Conservation (phyloP, 768 basidiomycete species). For the Paxillus rubicundulus region DNA sequence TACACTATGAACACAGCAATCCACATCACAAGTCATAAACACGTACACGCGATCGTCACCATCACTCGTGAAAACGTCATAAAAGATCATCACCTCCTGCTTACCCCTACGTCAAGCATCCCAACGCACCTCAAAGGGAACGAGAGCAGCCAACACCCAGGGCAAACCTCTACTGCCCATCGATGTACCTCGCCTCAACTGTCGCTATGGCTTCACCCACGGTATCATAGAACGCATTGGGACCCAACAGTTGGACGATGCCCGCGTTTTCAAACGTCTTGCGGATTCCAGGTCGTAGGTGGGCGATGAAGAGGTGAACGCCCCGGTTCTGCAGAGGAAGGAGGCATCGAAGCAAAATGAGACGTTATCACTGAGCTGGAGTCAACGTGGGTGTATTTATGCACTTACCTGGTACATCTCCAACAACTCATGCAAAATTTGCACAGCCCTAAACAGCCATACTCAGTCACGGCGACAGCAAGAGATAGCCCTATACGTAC, state of each 20-base stretch:
- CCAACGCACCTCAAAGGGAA: neutral
- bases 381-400: neutral
- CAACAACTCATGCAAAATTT: constrained; percentile 77
- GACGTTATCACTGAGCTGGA: neutral
- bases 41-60: neutral
- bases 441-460: constrained; percentile 57
- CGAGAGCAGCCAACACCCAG: too few relatives aligned
- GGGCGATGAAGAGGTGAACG: constrained; percentile 46
- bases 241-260: constrained; percentile 41
- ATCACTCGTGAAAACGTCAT: neutral
- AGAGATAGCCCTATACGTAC: constrained; percentile 44
- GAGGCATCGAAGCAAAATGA: neutral
- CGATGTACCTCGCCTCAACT: constrained; percentile 27
- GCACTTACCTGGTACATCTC: constrained; percentile 69
- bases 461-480: constrained; percentile 4
- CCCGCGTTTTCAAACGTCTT: constrained; percentile 44
- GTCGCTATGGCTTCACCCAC: constrained; percentile 41
- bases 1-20: too few relatives aligned
- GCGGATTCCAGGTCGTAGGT: constrained; percentile 38
- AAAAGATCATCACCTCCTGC: neutral
- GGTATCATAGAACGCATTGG: constrained; percentile 43
- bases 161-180: neutral
- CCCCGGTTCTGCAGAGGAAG: constrained; percentile 36
- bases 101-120: neutral
- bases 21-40: too few relatives aligned